These are phyloP conservation scores for Verbena officinalis DNA, from an alignment of 257 asterid genomes.

Conservation along the genomic window DNA sequence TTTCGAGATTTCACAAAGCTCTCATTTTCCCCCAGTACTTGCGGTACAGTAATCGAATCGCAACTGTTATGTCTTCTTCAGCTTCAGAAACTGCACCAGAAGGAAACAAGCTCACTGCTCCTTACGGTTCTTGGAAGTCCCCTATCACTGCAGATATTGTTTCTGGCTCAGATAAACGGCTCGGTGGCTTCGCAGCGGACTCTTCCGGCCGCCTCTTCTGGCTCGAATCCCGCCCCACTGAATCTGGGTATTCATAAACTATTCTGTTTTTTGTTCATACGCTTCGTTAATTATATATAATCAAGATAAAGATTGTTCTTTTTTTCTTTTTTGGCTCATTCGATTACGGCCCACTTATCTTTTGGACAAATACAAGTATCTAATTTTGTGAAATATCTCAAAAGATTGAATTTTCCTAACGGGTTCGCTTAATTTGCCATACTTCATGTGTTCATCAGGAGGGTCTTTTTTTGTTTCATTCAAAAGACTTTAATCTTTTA, in stretches of 20 bases:
- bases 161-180: slow-evolving; percentile 69
- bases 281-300: background rate
- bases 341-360: background rate
- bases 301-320: slow-evolving; percentile 5
- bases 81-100: slow-evolving; percentile 32
- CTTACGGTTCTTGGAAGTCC: slow-evolving; percentile 97
- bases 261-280: background rate
- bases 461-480: background rate
- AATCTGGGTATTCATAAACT: slow-evolving; percentile 62
- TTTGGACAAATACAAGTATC: background rate
- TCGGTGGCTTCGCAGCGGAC: slow-evolving; percentile 74
- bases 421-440: background rate
- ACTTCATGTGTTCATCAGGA: background rate
- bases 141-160: slow-evolving; percentile 86
- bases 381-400: background rate
- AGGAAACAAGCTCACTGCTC: slow-evolving; percentile 50
- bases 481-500: slow-evolving; percentile 11
- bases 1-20: slow-evolving; percentile 25
- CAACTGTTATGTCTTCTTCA: slow-evolving; percentile 36
- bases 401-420: background rate
- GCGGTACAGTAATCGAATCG: slow-evolving; percentile 18
- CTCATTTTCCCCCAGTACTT: slow-evolving; percentile 19
- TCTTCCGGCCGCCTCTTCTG: slow-evolving; percentile 70
- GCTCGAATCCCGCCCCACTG: slow-evolving; percentile 84
- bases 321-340: background rate